Base-by-base conservation (phyloP, 192 early-diverging fungal genomes). In the Linnemannia hyalina region DNA sequence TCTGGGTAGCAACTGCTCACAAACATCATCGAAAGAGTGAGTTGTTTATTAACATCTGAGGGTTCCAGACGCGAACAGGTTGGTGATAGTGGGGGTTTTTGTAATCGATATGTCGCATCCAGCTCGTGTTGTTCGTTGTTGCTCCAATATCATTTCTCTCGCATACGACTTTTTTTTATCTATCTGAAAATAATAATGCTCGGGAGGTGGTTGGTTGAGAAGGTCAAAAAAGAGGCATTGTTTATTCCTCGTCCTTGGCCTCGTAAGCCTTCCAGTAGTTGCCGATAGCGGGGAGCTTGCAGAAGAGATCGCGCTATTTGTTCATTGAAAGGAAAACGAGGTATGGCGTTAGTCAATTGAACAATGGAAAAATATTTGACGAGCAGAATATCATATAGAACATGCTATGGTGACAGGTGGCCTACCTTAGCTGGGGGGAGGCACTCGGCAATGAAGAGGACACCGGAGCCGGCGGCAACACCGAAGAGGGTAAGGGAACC, bases 211-310 rank as follows among this genome's bases (percentile, higher is more conserved):
- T 35, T 23, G 40, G 9, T 23, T 22, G 70, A 38, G 36, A 23
- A 36, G 65, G 57, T 52, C 47, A 38, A 35, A 78, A 77, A 52
- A 65, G 65, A 68, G 65, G 44, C 71, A 35, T 77, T n/a, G n/a
- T 78, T 86, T 86, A 86, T 81, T 86, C 84, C 84, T 86, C 84
- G 65, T 86, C 84, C 84, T 86, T 86, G 72, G 79, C 84, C 75
- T 77, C 84, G 65, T 81, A 86, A 74, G 74, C 79, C 84, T 86
- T 86, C 84, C 84, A 86, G 84, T 86, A 86, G 76, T 38, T 57
- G 76, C 84, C 84, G 44, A 86, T 32, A 54, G 78, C 79, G 54
- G 84, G 84, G 76, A 86, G 84, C 84, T 86, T 86, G 84, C 84
- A 86, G 84, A 86, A 86, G 32, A 86, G 70, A 74, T 86, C 84